Conservation (phyloP, 2,329 filamentous ascomycete species). For the Penicillium sp. region DNA sequence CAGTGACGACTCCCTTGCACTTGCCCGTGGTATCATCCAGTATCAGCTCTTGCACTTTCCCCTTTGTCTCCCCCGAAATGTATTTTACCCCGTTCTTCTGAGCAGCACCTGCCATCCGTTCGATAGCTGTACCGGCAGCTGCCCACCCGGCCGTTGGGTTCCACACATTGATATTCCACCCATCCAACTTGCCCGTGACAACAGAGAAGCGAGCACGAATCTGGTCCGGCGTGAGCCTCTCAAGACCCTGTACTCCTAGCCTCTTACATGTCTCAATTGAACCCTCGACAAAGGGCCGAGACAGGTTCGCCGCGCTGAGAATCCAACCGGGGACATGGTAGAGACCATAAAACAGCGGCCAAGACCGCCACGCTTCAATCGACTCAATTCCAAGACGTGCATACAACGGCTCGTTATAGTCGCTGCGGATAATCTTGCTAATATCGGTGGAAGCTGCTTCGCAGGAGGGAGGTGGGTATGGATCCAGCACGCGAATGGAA, state of each 20-base stretch:
- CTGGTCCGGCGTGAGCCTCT: slow-evolving; percentile 7
- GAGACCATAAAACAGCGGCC: slow-evolving; percentile 13
- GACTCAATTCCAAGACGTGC: slow-evolving; percentile 16
- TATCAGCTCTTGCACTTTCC: slow-evolving; percentile 10
- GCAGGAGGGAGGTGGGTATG: slow-evolving; percentile 9
- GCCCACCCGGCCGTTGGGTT: slow-evolving; percentile 20
- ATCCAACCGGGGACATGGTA: slow-evolving; percentile 19
- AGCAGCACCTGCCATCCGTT: slow-evolving; percentile 14
- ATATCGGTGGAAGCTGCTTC: slow-evolving; percentile 21
- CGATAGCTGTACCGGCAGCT: slow-evolving; percentile 13
- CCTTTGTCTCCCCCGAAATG: slow-evolving; percentile 11
- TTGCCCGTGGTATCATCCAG: slow-evolving; percentile 1
- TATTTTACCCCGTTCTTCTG: slow-evolving; percentile 17
- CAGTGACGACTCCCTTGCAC: slow-evolving; percentile 11
- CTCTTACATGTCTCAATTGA: slow-evolving; percentile 14
- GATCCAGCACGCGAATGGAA: slow-evolving; percentile 7
- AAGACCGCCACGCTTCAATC: slow-evolving; percentile 10
- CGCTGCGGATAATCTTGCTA: slow-evolving; percentile 20
- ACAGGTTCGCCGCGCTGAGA: slow-evolving; percentile 14
- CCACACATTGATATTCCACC: slow-evolving; percentile 20
- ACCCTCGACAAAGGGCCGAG: slow-evolving; percentile 14
- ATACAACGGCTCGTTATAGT: slow-evolving; percentile 22
- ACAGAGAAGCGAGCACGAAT: slow-evolving; percentile 11
- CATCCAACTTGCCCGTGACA: slow-evolving; percentile 14
- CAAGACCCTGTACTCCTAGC: slow-evolving; percentile 14